Percentiles rank a stretch among this genome's conserved stretches.
Evolutionary conservation across 208 protist species (phyloP).

Genomic region (Trypanosoma mega): DNA sequence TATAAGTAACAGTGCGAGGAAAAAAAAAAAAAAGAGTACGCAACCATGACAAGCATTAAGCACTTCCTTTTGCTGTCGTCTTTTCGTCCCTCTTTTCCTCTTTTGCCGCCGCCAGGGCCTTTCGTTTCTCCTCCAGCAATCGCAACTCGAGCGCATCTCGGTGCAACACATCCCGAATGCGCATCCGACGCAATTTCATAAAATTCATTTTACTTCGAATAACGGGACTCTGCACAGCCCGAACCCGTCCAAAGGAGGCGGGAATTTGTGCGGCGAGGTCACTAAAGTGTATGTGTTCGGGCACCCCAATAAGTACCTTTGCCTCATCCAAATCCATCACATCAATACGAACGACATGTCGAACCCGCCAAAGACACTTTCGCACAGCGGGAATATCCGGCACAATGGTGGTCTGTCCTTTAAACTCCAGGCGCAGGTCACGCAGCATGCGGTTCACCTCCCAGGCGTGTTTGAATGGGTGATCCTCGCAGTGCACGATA

Average conservation of each 20-base stretch:
- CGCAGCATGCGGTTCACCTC: slow-evolving; percentile 83
- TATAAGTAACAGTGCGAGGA: slow-evolving; percentile 13
- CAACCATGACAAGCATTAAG: too few species aligned
- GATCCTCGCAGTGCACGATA: slow-evolving; percentile 77
- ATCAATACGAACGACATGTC: slow-evolving; percentile 75
- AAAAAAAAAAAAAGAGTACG: slow-evolving; percentile 13
- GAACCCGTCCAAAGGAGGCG: slow-evolving; percentile 55
- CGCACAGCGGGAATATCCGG: slow-evolving; percentile 74
- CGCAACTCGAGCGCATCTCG: slow-evolving; percentile 73
- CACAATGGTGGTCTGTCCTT: slow-evolving; percentile 78
- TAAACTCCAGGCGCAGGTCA: slow-evolving; percentile 81
- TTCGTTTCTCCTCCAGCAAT: slow-evolving; percentile 62
- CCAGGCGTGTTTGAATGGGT: slow-evolving; percentile 86
- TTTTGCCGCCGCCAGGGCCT: slow-evolving; percentile 11
- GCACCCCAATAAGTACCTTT: slow-evolving; percentile 71
- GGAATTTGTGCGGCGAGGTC: slow-evolving; percentile 69
- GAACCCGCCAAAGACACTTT: slow-evolving; percentile 74
- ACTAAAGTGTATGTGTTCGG: slow-evolving; percentile 72
- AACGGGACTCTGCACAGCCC: slow-evolving; percentile 34
- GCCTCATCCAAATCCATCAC: slow-evolving; percentile 81
- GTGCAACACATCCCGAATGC: slow-evolving; percentile 79
- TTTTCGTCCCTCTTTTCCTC: slow-evolving; percentile 1
- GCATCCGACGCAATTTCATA: slow-evolving; percentile 78
- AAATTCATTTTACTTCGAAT: slow-evolving; percentile 80
- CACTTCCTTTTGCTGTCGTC: too few species aligned